phyloP scores from a whole-genome alignment of 225 moss, liverwort and hornwort species.

The Pleurozium schreberi region DNA sequence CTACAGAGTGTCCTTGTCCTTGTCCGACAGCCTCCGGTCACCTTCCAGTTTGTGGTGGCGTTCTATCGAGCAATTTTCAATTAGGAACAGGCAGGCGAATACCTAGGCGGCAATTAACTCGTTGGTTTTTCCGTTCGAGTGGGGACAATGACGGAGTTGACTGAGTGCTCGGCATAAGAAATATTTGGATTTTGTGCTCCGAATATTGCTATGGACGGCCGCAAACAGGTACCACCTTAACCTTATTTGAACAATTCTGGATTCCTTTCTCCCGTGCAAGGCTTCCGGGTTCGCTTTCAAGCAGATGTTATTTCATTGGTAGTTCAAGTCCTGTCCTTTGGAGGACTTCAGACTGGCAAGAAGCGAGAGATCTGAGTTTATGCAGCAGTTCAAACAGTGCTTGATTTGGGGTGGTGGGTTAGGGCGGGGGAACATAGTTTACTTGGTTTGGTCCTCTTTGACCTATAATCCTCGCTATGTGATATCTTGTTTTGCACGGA shows the following conservation, averaged over 20 bases:
- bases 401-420: neutral
- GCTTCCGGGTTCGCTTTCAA: neutral
- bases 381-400: neutral
- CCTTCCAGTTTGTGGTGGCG: neutral
- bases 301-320: neutral
- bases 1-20: neutral
- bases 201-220: slow-evolving; percentile 31
- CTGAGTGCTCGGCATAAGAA: neutral
- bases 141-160: slow-evolving; percentile 2
- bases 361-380: neutral
- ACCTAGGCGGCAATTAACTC: neutral
- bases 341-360: neutral
- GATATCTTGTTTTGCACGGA: neutral
- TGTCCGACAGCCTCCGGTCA: neutral
- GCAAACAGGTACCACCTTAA: slow-evolving; percentile 18
- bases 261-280: neutral
- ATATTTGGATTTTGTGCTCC: slow-evolving; percentile 10
- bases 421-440: neutral
- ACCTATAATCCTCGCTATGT: neutral
- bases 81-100: neutral
- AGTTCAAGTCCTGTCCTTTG: neutral
- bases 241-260: neutral
- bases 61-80: neutral
- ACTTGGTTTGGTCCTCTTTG: neutral
- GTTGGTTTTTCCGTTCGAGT: neutral